These are phyloP conservation scores for Nicotiana tabacum DNA, from an alignment of 257 asterid species.

Conservation along the genomic window DNA sequence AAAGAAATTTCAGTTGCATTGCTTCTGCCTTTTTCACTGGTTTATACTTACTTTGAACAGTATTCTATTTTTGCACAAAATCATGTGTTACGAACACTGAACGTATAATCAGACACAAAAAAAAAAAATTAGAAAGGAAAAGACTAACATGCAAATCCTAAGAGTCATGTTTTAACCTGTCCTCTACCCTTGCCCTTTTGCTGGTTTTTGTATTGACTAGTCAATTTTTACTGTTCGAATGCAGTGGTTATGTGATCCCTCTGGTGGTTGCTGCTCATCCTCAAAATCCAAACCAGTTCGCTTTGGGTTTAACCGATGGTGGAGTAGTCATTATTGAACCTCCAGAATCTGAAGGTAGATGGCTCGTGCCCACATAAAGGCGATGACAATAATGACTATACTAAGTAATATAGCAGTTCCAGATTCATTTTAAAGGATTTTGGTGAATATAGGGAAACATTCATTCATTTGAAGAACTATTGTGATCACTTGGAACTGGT, in stretches of 20 bases:
- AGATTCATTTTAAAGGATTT: neutral
- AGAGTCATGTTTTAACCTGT: no score
- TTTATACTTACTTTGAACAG: no score
- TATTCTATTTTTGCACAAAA: no score
- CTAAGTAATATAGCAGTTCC: neutral
- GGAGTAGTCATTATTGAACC: conserved; percentile 58
- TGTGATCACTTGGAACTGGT: neutral
- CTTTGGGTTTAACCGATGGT: conserved; percentile 60
- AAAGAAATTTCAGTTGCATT: no score
- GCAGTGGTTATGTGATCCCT: conserved; percentile 40
- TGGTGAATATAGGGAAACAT: neutral
- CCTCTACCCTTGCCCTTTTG: neutral
- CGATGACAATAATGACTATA: neutral
- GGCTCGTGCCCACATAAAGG: conserved; percentile 23
- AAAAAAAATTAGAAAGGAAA: no score
- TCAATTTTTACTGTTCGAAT: neutral
- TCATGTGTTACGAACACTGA: neutral
- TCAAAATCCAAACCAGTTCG: conserved; percentile 52
- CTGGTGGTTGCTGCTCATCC: conserved; percentile 69
- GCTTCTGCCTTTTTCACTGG: no score
- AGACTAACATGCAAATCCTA: no score
- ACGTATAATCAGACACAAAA: no score
- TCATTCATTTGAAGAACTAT: neutral
- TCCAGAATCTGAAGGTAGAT: conserved; percentile 29
- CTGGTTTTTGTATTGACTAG: neutral